Evolutionary conservation across 257 asterid genomes (phyloP).

Genomic region (Petunia secreta): DNA sequence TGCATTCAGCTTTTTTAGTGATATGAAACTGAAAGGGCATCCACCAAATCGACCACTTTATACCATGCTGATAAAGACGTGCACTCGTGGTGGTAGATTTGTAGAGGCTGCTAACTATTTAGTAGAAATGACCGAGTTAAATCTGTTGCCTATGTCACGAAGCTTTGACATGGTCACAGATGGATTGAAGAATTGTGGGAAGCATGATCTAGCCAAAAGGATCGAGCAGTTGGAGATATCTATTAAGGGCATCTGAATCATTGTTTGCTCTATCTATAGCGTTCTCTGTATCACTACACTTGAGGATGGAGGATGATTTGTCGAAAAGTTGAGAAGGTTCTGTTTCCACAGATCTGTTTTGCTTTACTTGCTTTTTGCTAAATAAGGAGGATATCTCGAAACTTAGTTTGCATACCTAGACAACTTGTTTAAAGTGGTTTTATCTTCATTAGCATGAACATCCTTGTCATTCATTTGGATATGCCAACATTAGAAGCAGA

Average conservation of each 20-base stretch:
- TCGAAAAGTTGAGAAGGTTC: slow-evolving; percentile 1
- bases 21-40: slow-evolving; percentile 95
- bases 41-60: slow-evolving; percentile 91
- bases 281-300: not conserved
- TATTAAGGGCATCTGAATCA: slow-evolving; percentile 56
- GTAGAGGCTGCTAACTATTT: slow-evolving; percentile 96
- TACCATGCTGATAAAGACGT: slow-evolving; percentile 87
- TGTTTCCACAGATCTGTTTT: not conserved
- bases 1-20: slow-evolving; percentile 87
- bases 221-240: slow-evolving; percentile 87
- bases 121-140: slow-evolving; percentile 86
- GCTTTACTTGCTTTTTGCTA: not conserved
- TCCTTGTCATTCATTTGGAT: slow-evolving; percentile 12
- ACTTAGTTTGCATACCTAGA: not conserved
- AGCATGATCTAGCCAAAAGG: slow-evolving; percentile 86
- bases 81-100: slow-evolving; percentile 81
- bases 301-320: not conserved
- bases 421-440: not conserved
- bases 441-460: slow-evolving; percentile 1
- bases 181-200: slow-evolving; percentile 89
- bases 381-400: not conserved
- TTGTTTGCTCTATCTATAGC: not conserved
- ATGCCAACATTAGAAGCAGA: not conserved
- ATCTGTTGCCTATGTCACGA: slow-evolving; percentile 69
- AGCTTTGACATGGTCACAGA: slow-evolving; percentile 90